Evolutionary conservation across 768 basidiomycete species (phyloP), one percentile per base, ranked within the genome.

Genomic region (Chalciporus chontae): DNA sequence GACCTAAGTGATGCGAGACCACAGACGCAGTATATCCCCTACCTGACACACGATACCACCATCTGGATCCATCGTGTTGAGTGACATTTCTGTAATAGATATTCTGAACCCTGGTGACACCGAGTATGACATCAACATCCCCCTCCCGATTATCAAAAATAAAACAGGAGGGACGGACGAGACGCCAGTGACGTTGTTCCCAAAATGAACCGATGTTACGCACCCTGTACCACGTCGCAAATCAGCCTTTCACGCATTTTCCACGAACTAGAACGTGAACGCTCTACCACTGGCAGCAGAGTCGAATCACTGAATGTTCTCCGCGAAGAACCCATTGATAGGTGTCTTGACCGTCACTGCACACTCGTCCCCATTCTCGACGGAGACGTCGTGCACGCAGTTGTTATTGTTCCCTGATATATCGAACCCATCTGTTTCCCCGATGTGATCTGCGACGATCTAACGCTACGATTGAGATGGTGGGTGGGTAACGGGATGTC

Each of bases 341-440:
- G 69, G 64, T 2, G 64, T 41, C 43, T 71, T 70, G 48, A 70
- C 63, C 0, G 67, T 69, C 14, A 69, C n/a, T n/a, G n/a, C 64
- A 40, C 68, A 70, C 42, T 71, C 61, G 34, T 62, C 58, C 19
- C 60, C 66, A 40, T 64, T 68, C 46, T 67, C 68, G 19, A 72
- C 64, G 6, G 58, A 55, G 40, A 69, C 60, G 31, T 71, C 67
- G 41, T 70, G 68, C 19, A 72, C 63, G 34, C 59, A 59, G 45
- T 67, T 62, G 50, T 63, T n/a, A n/a, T n/a, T 60, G 29, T 64
- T 67, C 14, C 67, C 67, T 6, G 53, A 59, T 23, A 67, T 13
- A 14, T 62, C 47, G 18, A 58, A 40, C 13, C 53, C 57, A 17
- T 42, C 50, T 7, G 52, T 50, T 18, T 3, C n/a, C 3, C 47